Evolutionary conservation across 805 yeast genomes (phyloP).

Genomic region (Candida maris): DNA sequence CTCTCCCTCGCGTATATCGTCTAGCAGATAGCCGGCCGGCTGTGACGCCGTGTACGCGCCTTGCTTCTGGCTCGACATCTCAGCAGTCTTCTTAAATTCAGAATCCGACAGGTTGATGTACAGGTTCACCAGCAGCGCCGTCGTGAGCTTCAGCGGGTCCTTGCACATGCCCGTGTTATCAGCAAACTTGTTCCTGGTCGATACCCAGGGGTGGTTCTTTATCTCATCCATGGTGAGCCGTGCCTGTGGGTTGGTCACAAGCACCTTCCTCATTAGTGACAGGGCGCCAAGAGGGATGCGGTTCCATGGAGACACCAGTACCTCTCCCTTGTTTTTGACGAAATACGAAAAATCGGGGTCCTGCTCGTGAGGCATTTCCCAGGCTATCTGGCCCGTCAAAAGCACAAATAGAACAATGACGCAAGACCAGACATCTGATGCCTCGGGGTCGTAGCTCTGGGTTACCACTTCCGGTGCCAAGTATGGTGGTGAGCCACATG

Average conservation of each 20-base stretch:
- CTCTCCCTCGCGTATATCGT: constrained; percentile 31
- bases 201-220: constrained; percentile 54
- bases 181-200: constrained; percentile 40
- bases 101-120: constrained; percentile 52
- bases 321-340: constrained; percentile 42
- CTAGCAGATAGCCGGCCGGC: constrained; percentile 40
- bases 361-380: constrained; percentile 59
- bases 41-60: constrained; percentile 38
- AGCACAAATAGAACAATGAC: constrained; percentile 62
- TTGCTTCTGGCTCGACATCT: constrained; percentile 22
- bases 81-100: constrained; percentile 33
- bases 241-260: constrained; percentile 45
- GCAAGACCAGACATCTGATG: constrained; percentile 66
- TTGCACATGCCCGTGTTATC: constrained; percentile 47
- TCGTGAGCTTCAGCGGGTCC: constrained; percentile 49
- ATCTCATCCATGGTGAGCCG: constrained; percentile 42
- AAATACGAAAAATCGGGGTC: constrained; percentile 41
- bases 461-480: constrained; percentile 69
- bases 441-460: constrained; percentile 51
- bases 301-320: constrained; percentile 51
- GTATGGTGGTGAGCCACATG: constrained; percentile 75
- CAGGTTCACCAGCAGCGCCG: constrained; percentile 47
- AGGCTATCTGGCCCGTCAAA: constrained; percentile 63
- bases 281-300: constrained; percentile 45
- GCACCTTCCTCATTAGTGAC: constrained; percentile 48